Evolutionary conservation across 768 basidiomycete species (phyloP).

Genomic region (Mycena chlorophos): DNA sequence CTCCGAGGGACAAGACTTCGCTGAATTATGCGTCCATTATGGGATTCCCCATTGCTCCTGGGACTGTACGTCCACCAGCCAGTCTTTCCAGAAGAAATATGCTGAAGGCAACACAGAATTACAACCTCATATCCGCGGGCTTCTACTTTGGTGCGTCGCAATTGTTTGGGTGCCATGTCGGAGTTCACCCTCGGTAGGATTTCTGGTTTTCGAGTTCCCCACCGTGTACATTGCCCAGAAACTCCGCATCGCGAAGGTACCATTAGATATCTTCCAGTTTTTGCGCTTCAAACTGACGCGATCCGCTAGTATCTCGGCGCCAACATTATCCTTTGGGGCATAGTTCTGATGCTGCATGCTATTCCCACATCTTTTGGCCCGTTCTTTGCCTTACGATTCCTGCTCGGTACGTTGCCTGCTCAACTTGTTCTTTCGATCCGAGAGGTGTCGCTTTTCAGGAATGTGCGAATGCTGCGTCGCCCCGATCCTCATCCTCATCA

Average conservation of each 20-base stretch:
- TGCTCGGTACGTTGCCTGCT: slow-evolving; percentile 48
- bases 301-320: slow-evolving; percentile 36
- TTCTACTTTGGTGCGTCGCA: slow-evolving; percentile 55
- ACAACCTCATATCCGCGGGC: slow-evolving; percentile 63
- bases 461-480: slow-evolving; percentile 70
- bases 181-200: slow-evolving; percentile 36
- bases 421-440: not conserved
- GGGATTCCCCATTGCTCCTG: slow-evolving; percentile 58
- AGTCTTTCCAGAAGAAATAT: too few relatives aligned
- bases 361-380: slow-evolving; percentile 55
- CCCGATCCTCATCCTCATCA: slow-evolving; percentile 60
- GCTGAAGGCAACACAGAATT: slow-evolving; percentile 42
- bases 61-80: not conserved
- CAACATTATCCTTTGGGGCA: slow-evolving; percentile 64
- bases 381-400: slow-evolving; percentile 63
- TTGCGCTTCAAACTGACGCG: not conserved
- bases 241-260: slow-evolving; percentile 50
- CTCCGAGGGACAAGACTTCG: slow-evolving; percentile 62
- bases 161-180: not conserved
- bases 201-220: slow-evolving; percentile 63
- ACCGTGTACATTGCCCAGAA: slow-evolving; percentile 68
- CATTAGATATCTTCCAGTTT: slow-evolving; percentile 6
- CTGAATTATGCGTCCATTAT: slow-evolving; percentile 74
- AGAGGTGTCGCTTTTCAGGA: slow-evolving; percentile 35
- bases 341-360: slow-evolving; percentile 60